Conservation (phyloP, 805 yeast genomes). For the Teunomyces stri region DNA sequence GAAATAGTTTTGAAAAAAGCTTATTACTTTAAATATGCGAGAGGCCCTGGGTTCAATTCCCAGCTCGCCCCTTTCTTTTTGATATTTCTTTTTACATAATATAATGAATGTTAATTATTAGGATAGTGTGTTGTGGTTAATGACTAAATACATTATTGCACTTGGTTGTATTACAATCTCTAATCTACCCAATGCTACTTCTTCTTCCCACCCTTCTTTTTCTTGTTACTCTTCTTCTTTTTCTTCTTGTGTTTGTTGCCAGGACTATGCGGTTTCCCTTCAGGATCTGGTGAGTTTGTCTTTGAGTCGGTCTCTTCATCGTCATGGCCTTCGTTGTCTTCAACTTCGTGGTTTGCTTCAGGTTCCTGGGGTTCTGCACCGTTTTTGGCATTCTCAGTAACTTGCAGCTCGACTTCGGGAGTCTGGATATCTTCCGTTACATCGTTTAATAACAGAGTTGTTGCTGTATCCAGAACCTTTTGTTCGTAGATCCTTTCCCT, state of each 20-base stretch:
- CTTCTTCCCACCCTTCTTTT: slow-evolving; percentile 5
- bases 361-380: neutral
- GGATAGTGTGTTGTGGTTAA: neutral
- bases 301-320: neutral
- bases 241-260: neutral
- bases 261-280: neutral
- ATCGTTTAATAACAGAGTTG: neutral
- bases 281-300: slow-evolving; percentile 1
- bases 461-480: neutral
- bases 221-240: slow-evolving; percentile 4
- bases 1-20: slow-evolving; percentile 2
- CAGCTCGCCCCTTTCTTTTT: slow-evolving; percentile 39
- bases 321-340: slow-evolving; percentile 3
- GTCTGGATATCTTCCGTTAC: neutral
- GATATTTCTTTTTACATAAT: neutral
- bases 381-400: neutral
- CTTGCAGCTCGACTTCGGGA: neutral
- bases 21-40: slow-evolving; percentile 35
- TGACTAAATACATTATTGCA: neutral
- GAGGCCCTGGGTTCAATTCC: slow-evolving; percentile 67
- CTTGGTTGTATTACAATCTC: neutral
- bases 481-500: slow-evolving; percentile 31
- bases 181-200: slow-evolving; percentile 1
- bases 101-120: neutral
- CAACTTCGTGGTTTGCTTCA: slow-evolving; percentile 6